Evolutionary conservation across 2,329 filamentous ascomycete genomes (phyloP), one percentile per base, ranked within the genome.

Genomic region (Sclerotinia glacialis): DNA sequence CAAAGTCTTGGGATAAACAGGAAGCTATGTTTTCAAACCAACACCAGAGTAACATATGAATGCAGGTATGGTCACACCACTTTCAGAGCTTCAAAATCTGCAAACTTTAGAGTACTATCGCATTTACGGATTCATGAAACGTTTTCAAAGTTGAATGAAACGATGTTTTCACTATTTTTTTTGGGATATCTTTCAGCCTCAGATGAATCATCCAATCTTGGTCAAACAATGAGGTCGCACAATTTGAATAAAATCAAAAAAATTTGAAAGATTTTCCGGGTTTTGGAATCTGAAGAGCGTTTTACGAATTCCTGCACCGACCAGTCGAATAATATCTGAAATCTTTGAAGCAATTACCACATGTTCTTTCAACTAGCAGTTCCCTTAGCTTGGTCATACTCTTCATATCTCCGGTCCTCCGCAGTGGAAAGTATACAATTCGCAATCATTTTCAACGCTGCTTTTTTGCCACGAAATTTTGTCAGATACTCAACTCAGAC

Each of bases 381-480:
- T n/a, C 14, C 42, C 21, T 55, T 26, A 40, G 21, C 5, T 44
- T 18, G 2, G 3, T 60, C 58, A 37, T 40, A 47, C 5, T 60
- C 49, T 37, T 37, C 14, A 16, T 34, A 40, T 21, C 9, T 26
- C 44, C 58, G 21, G 28, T 49, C n/a, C 44, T 49, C 11, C n/a
- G n/a, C 58, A 61, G 16, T 21, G n/a, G 46, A 47, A 37, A 49
- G 58, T 16, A 61, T 40, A 60, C 31, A 18, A 18, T 47, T 37
- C 5, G 21, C 44, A 7, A 21, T 37, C 21, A 60, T 60, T 37
- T 37, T n/a, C n/a, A 47, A 47, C 7, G 21, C 5, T 59, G 26
- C 42, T 34, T 47, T 21, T 59, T 31, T 34, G 11, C 11, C 44
- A 37, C 14, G 18, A n/a, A 16, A 49, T n/a, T 49, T 40, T 8